phyloP scores from a whole-genome alignment of 208 protist genomes.

The Crithidia thermophila region DNA sequence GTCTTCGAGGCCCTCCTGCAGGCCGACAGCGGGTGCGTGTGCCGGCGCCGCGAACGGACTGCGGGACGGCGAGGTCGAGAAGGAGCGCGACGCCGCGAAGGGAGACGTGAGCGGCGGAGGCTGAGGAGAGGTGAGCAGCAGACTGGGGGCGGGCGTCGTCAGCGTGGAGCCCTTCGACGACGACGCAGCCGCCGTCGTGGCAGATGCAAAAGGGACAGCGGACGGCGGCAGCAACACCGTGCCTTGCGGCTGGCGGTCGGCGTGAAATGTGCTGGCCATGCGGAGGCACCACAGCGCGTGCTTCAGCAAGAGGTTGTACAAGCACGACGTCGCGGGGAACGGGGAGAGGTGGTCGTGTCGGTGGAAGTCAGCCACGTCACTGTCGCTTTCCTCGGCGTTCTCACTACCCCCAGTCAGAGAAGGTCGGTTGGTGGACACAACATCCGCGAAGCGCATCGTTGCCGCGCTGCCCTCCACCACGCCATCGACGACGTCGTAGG shows the following conservation, averaged over 20 bases:
- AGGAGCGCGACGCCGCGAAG: not conserved
- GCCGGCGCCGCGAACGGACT: not conserved
- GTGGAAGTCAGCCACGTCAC: not conserved
- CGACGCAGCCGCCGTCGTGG: not conserved
- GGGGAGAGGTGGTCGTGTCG: constrained; percentile 1
- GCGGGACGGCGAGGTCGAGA: not conserved
- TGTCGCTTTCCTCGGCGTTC: not conserved
- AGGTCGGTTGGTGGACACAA: not conserved
- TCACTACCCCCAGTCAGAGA: not conserved
- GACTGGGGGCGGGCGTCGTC: not conserved
- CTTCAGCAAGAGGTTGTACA: constrained; percentile 38
- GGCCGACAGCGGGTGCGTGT: not conserved
- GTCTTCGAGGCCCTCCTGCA: not conserved
- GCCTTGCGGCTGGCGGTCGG: not conserved
- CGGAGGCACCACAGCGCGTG: constrained; percentile 29
- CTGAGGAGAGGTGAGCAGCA: not conserved
- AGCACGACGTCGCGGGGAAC: constrained; percentile 22
- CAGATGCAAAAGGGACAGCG: not conserved
- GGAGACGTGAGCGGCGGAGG: constrained; percentile 1
- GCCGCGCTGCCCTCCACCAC: not conserved
- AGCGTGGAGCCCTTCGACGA: not conserved
- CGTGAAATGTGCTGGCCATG: constrained; percentile 1
- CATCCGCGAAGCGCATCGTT: not conserved
- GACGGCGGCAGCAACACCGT: not conserved
- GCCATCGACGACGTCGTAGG: constrained; percentile 3